These are phyloP conservation scores for Ormosia semicastrata DNA, from an alignment of 306 rosid species.

Conservation along the genomic window DNA sequence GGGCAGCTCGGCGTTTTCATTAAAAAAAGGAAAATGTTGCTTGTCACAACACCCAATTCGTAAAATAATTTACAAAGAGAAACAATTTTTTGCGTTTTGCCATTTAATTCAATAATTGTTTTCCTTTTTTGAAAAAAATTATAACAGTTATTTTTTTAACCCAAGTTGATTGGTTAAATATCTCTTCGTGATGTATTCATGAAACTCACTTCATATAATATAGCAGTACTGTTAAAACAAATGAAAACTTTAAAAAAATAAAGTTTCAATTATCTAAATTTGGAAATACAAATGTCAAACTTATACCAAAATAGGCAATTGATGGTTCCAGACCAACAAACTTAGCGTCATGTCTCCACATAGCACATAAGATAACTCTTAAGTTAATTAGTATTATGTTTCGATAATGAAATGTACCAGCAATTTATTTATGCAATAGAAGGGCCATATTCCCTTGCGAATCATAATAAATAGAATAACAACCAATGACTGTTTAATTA, in stretches of 20 bases:
- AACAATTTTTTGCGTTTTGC: no score
- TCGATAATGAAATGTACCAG: neutral
- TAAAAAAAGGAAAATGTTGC: no score
- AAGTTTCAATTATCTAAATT: neutral
- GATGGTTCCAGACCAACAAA: slow-evolving; percentile 10
- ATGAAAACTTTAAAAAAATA: neutral
- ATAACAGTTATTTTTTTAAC: no score
- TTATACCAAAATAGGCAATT: slow-evolving; percentile 22
- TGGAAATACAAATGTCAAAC: slow-evolving; percentile 16
- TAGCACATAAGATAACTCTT: slow-evolving; percentile 1
- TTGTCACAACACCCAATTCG: no score
- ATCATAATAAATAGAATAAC: neutral
- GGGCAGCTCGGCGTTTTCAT: slow-evolving; percentile 7
- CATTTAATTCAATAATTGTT: no score
- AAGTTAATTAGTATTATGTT: neutral
- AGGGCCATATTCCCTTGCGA: slow-evolving; percentile 20
- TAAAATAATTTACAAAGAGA: no score
- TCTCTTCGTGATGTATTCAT: no score
- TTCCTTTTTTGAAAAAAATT: no score
- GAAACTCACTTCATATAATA: no score
- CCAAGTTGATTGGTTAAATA: no score
- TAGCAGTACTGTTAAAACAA: no score
- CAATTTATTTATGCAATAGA: neutral
- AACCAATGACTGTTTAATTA: neutral
- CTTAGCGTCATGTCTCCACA: slow-evolving; percentile 16